Base-by-base conservation (phyloP, 495 filamentous ascomycete species). In the Rhypophila decipiens region DNA sequence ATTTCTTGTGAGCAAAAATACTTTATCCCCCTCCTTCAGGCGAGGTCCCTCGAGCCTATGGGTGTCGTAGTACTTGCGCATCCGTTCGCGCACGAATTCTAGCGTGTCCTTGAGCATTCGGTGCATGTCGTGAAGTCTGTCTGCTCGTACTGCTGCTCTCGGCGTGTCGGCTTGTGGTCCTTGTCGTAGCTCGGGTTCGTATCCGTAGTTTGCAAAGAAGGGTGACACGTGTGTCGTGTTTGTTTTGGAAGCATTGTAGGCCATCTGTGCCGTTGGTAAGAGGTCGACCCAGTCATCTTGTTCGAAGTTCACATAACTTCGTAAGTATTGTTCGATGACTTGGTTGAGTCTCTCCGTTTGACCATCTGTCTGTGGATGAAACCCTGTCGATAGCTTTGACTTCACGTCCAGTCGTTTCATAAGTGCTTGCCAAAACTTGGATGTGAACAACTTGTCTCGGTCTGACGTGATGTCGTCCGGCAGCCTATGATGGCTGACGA, bases 191-290 rank as follows among this genome's bases (percentile, higher is more conserved):
- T n/a, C n/a, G n/a, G 22, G 41, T 20, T 43, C 11, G 21, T 1
- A 43, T 4, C 41, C 23, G 13, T 43, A 43, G 10, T 43, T 43
- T 0, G 41, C 41, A 24, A 43, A 43, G 41, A 43, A 43, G 7
- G 41, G 41, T 10, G 41, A 43, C 4, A 43, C 21, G n/a, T 23
- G 13, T 13, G 41, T 43, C 5, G n/a, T 43, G 13, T 43, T 23
- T n/a, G n/a, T 24, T 11, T 24, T n/a, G 2, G 15, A 7, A 19
- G 8, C 29, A 19, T 43, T 43, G 2, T 13, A 13, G n/a, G 41
- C 41, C 8, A 43, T 15, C 41, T 43, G 21, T 13, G 41, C 41
- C 5, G 29, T 27, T 0, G 24, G 24, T 0, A 44, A 1, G 22
- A 3, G 31, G 2, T 27, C 13, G 0, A 20, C 41, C 41, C 13